Base-by-base conservation (phyloP, 2,329 filamentous ascomycete species). In the Passalora sequoiae region DNA sequence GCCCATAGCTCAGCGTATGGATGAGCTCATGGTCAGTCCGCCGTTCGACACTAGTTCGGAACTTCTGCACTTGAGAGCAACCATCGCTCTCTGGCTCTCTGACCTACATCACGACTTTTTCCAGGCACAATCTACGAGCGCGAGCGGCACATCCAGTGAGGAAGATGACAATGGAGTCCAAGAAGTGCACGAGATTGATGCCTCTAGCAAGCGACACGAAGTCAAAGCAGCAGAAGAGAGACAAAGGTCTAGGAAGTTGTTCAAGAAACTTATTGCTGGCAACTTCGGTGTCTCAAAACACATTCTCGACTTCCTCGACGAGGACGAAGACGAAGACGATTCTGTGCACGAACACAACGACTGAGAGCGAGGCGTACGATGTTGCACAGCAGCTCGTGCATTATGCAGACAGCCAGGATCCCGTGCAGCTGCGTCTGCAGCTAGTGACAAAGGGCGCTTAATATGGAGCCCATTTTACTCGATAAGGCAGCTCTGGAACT, bases 81-180 rank as follows among this genome's bases (percentile, higher is more conserved):
- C 88, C 75, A 67, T 89, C 4, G 78, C 80, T 1, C 69, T 92
- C 12, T 94, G 86, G 73, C 71, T 87, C 12, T 83, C 76, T 5
- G 86, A 94, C 61, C 66, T 95, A 27, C 50, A 59, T 36, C 39
- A 35, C n/a, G 40, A 38, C 21, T 28, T 50, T 28, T 38, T 46
- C 3, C 28, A 39, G 9, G 15, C 27, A 7, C 19, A 25, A 17
- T n/a, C 8, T 4, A 30, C 43, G 24, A 38, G 25, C 12, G n/a
- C 13, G 10, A 40, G 43, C 13, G 35, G 24, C 12, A 35, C 33
- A 7, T 50, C 46, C 2, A 38, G 40, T 17, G 44, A 44, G 6
- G 43, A 46, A 6, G 47, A 51, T 20, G 42, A 30, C 29, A 5
- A 27, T 36, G 28, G 6, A 21, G 8, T 10, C 3, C 21, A 27